Evolutionary conservation across 805 yeast species (phyloP).

Genomic region (Saturnispora kantuleensis): DNA sequence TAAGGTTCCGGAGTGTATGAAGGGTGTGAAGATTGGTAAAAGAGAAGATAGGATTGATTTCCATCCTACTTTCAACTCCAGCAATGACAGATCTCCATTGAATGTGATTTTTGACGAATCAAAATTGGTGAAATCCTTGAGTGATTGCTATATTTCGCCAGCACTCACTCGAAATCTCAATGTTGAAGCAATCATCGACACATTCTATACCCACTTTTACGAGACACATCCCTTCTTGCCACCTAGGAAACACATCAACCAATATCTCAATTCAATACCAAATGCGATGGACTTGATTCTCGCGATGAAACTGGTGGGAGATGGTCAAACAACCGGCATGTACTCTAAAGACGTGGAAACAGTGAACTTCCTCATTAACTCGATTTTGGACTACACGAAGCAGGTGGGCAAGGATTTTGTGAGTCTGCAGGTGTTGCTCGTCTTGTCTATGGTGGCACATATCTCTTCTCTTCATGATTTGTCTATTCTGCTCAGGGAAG

Average conservation of each 20-base stretch:
- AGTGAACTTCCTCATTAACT: conserved; percentile 28
- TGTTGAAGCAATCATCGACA: conserved; percentile 19
- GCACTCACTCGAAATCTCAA: conserved; percentile 20
- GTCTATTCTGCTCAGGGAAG: conserved; percentile 33
- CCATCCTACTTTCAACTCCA: conserved; percentile 25
- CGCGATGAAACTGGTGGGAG: conserved; percentile 40
- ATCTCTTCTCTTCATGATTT: conserved; percentile 42
- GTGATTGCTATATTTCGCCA: conserved; percentile 24
- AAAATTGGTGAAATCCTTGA: conserved; percentile 12
- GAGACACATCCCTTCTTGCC: conserved; percentile 41
- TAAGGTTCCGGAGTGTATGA: conserved; percentile 24
- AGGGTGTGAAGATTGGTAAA: conserved; percentile 8
- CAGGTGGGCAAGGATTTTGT: conserved; percentile 33
- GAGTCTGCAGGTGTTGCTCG: conserved; percentile 32
- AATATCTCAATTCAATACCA: conserved; percentile 27
- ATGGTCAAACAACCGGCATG: conserved; percentile 32
- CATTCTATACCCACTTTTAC: conserved; percentile 32
- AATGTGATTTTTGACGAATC: conserved; percentile 20
- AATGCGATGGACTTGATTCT: conserved; percentile 33
- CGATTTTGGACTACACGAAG: conserved; percentile 24
- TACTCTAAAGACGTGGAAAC: conserved; percentile 33
- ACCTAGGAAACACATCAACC: conserved; percentile 25
- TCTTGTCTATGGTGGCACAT: conserved; percentile 37
- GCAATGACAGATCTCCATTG: conserved; percentile 20
- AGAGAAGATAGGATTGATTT: conserved; percentile 14